These are phyloP conservation scores for barley (Hordeum vulgare) DNA, from an alignment of 176 grass and related monocot species.

Conservation along the genomic window DNA sequence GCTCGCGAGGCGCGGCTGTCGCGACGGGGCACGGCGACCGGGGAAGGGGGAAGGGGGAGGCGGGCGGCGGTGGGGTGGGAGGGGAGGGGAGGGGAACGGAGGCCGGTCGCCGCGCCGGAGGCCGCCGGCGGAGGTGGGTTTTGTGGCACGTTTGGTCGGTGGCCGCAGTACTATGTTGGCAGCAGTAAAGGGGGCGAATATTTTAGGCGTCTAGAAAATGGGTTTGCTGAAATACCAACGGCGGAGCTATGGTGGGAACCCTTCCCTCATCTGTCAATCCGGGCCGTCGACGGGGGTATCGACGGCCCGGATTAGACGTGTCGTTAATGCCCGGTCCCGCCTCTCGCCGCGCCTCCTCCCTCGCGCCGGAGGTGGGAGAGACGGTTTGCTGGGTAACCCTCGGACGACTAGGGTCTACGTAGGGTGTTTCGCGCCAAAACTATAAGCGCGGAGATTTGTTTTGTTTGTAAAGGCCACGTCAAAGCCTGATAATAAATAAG, in stretches of 20 bases:
- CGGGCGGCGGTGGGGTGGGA: neutral
- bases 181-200: neutral
- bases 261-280: neutral
- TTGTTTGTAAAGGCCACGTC: neutral
- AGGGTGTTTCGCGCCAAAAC: neutral
- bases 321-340: too few relatives aligned
- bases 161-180: neutral
- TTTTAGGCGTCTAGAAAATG: neutral
- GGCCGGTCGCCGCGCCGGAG: neutral
- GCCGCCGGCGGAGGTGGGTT: neutral
- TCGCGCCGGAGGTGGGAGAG: neutral
- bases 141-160: slow-evolving; percentile 5
- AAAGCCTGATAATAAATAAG: neutral
- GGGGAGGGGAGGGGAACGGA: neutral
- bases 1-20: neutral
- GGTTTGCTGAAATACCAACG: neutral
- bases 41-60: neutral
- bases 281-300: neutral
- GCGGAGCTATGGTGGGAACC: neutral
- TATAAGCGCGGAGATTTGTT: neutral
- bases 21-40: neutral
- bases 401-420: neutral
- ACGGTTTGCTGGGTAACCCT: neutral
- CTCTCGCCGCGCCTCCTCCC: neutral
- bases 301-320: neutral